Evolutionary conservation across 441 rosid genomes (phyloP).

Genomic region (Rhodomyrtus psidioides): DNA sequence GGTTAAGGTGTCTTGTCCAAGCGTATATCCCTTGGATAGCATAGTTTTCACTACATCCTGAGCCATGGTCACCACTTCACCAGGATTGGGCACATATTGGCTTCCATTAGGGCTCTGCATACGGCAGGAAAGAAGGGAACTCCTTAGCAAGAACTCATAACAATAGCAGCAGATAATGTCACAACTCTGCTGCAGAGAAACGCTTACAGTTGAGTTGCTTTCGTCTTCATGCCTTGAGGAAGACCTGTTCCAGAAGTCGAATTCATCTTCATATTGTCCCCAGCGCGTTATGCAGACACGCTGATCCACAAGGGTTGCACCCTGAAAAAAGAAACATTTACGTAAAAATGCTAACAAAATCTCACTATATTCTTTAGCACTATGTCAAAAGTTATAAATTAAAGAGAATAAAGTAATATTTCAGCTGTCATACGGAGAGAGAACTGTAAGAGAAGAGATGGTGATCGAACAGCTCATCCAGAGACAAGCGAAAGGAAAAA

Average conservation of each 20-base stretch:
- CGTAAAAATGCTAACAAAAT: neutral
- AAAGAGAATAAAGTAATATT: neutral
- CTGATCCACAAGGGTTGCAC: conserved; percentile 59
- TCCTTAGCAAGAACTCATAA: neutral
- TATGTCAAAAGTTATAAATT: neutral
- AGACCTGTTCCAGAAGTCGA: conserved; percentile 38
- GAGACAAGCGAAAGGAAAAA: neutral
- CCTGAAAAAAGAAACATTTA: conserved; percentile 23
- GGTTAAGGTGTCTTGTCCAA: conserved; percentile 54
- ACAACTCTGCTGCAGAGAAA: neutral
- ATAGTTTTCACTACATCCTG: conserved; percentile 51
- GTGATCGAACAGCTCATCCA: neutral
- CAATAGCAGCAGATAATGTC: neutral
- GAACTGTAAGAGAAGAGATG: neutral
- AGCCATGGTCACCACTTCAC: conserved; percentile 54
- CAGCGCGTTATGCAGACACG: conserved; percentile 60
- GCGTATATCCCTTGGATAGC: conserved; percentile 42
- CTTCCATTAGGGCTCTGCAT: conserved; percentile 19
- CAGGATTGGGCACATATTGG: conserved; percentile 30
- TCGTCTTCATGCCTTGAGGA: conserved; percentile 22
- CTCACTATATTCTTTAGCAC: neutral
- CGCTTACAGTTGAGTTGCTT: conserved; percentile 33
- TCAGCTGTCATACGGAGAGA: neutral
- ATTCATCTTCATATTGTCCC: conserved; percentile 47
- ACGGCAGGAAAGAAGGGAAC: neutral